phyloP scores from a whole-genome alignment of 129 eudicot species.

The Chrysanthemum lavandulifolium region DNA sequence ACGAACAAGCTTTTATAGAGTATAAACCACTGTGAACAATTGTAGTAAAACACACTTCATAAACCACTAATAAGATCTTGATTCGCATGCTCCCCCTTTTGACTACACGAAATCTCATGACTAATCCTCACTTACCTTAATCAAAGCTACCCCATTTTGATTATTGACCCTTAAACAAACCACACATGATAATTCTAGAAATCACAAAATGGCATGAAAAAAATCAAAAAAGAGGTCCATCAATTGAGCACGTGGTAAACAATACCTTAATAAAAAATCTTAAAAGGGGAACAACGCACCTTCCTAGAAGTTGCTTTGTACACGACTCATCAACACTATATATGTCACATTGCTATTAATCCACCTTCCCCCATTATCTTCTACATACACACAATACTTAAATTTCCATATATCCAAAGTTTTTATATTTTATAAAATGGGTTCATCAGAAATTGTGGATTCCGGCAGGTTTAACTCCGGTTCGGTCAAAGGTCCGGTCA shows the following conservation, averaged over 20 bases:
- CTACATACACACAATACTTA: not conserved
- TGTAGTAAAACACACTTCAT: too few species aligned
- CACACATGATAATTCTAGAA: not conserved
- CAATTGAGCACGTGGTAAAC: constrained; percentile 42
- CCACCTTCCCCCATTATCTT: constrained; percentile 7
- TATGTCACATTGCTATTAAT: constrained; percentile 24
- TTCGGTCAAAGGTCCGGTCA: constrained; percentile 38
- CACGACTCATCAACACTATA: constrained; percentile 31
- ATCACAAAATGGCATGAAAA: not conserved
- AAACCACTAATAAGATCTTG: too few species aligned
- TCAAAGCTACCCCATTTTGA: constrained; percentile 19
- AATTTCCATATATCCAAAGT: not conserved
- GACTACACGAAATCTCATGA: too few species aligned
- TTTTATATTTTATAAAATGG: too few species aligned
- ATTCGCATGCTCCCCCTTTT: too few species aligned
- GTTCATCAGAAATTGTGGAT: constrained; percentile 60
- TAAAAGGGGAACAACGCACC: constrained; percentile 27
- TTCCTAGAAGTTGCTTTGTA: constrained; percentile 30
- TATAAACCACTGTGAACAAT: too few species aligned
- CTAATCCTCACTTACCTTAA: not conserved
- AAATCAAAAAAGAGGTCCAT: constrained; percentile 12
- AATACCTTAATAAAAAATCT: not conserved
- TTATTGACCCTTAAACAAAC: constrained; percentile 1
- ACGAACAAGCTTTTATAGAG: too few species aligned
- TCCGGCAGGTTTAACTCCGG: constrained; percentile 64